Base-by-base conservation (phyloP, 176 grass and related monocot species). In the Oryza nivara region DNA sequence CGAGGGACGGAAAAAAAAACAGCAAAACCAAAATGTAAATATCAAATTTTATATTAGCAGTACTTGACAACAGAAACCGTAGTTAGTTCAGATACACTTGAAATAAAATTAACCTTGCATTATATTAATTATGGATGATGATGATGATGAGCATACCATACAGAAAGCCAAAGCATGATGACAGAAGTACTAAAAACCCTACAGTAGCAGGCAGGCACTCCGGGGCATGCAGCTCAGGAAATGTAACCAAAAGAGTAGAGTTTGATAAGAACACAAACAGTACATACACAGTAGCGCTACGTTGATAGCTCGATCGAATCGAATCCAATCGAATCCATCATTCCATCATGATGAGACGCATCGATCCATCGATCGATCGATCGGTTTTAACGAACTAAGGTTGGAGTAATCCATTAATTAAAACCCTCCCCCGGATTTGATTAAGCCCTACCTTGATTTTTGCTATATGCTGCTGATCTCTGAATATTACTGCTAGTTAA, bases 81-180 rank as follows among this genome's bases (percentile, higher is more conserved):
- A 63, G 9, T 2, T 23, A 13, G 9, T 63, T 7, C 6, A 11
- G 6, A 63, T 63, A 20, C 52, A 58, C 17, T 20, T 58, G 6
- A 58, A 20, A 8, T 58, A 7, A 2, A 58, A 61, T 67, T 38
- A 49, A 26, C 30, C 69, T 79, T 80, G 47, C 69, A 84, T 75
- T 87, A 83, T 82, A 90, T 86, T 67, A 86, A 44, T 44, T 44
- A 44, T 44, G 9, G 1, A 82, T 15, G 51, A 72, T 78, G 22
- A 82, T 14, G 51, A 72, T 78, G 22, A 69, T 76, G 56, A 78
- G 2, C 83, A 73, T 67, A 80, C 41, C 84, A 76, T 84, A 87
- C 84, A 87, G 70, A 90, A 75, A 75, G 70, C 80, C 2, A 63
- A 83, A 91, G 70, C 68, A 72, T 64, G 45, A 91, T 58, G 17